Evolutionary conservation across 306 rosid genomes (phyloP).

Genomic region (Prunus persica): Prunus_persica_NCBIv2 NC_034013.1:17292001-17292500

Average conservation of each 20-base stretch:
- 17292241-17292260: neutral
- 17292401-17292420: too few species aligned
- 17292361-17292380: conserved; percentile 2
- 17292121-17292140: neutral
- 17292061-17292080: neutral
- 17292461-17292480: too few species aligned
- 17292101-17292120: conserved; percentile 1
- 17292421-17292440: too few species aligned
- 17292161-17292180: conserved; percentile 3
- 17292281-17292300: neutral
- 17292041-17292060: conserved; percentile 5
- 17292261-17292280: neutral
- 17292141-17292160: conserved; percentile 13
- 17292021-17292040: neutral
- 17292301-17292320: neutral
- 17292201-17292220: neutral
- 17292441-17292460: too few species aligned
- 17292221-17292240: conserved; percentile 7
- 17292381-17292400: conserved; percentile 2
- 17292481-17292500: too few species aligned
- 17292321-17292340: neutral
- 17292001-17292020: neutral
- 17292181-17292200: neutral
- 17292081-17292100: neutral
- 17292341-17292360: neutral